phyloP scores from a whole-genome alignment of 495 filamentous ascomycete genomes.

The Lasiosphaeria miniovina region DNA sequence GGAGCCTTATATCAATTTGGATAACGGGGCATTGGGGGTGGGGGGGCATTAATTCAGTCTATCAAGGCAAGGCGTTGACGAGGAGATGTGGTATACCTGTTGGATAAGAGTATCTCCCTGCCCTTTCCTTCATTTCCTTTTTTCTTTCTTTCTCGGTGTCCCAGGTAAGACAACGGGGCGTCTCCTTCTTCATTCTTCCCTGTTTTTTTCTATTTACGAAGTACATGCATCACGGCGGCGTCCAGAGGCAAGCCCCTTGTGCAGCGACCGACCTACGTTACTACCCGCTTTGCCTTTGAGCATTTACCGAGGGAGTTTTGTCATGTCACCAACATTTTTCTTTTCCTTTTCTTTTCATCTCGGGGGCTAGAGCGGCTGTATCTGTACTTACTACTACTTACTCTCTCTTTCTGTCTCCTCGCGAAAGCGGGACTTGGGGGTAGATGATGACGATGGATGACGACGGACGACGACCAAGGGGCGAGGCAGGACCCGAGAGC shows the following conservation, averaged over 20 bases:
- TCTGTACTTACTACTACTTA: too few species aligned
- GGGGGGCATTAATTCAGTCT: background rate
- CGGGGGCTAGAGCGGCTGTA: background rate
- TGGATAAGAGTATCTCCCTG: background rate
- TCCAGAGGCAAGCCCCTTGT: constrained; percentile 12
- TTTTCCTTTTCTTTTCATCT: constrained; percentile 1
- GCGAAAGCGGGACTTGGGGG: too few species aligned
- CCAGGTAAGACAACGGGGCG: background rate
- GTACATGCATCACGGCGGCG: constrained; percentile 19
- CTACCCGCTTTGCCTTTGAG: constrained; percentile 6
- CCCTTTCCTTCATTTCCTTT: background rate
- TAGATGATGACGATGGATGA: too few species aligned
- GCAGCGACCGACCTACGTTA: background rate
- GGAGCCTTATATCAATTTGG: background rate
- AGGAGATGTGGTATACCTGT: constrained; percentile 1
- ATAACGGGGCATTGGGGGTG: background rate
- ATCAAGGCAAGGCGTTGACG: constrained; percentile 12
- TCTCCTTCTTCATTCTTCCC: constrained; percentile 7
- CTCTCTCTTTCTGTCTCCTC: too few species aligned
- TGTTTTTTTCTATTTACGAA: constrained; percentile 3
- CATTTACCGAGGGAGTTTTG: constrained; percentile 10
- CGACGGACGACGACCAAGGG: too few species aligned
- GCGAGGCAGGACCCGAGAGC: too few species aligned
- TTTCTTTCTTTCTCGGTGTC: background rate
- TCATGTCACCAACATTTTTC: background rate